phyloP scores from a whole-genome alignment of 1,284 basidiomycete species.

The Sporisorium graminicola region DNA sequence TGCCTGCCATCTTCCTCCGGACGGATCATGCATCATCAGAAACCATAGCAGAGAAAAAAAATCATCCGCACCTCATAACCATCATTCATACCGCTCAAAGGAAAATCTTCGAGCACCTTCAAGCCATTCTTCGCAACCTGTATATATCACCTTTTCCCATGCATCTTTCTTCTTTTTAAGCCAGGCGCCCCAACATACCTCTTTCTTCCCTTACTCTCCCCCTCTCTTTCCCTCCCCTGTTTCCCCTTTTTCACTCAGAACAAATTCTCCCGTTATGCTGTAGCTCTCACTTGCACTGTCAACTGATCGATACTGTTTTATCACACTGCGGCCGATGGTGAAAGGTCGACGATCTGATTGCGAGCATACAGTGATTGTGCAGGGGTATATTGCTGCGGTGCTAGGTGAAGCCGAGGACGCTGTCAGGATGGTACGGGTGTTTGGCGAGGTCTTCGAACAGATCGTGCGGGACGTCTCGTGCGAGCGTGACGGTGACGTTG shows the following conservation, averaged over 20 bases:
- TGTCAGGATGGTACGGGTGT: slow-evolving; percentile 52
- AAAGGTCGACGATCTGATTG: not conserved
- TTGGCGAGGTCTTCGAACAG: slow-evolving; percentile 57
- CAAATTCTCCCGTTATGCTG: slow-evolving; percentile 21
- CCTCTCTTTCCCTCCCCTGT: not conserved
- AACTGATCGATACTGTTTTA: slow-evolving; percentile 23
- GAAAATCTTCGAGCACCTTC: not conserved
- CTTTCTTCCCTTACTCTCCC: not conserved
- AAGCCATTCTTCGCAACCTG: not conserved
- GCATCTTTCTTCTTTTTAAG: not conserved
- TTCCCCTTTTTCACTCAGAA: slow-evolving; percentile 14
- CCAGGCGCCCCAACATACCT: slow-evolving; percentile 7
- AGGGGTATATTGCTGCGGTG: too few species aligned
- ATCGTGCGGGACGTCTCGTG: slow-evolving; percentile 84
- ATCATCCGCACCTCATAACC: not conserved
- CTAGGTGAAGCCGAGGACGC: slow-evolving; percentile 28
- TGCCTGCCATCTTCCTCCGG: slow-evolving; percentile 1
- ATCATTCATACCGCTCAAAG: slow-evolving; percentile 9
- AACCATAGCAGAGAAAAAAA: slow-evolving; percentile 4
- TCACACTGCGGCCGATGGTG: not conserved
- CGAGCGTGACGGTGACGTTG: slow-evolving; percentile 89
- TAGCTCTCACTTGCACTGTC: slow-evolving; percentile 41
- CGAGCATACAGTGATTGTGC: too few species aligned
- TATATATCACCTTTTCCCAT: not conserved
- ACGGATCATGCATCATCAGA: slow-evolving; percentile 7